Conservation (phyloP, 1,139 yeast species). For the Magnusiomyces paraingens region DNA sequence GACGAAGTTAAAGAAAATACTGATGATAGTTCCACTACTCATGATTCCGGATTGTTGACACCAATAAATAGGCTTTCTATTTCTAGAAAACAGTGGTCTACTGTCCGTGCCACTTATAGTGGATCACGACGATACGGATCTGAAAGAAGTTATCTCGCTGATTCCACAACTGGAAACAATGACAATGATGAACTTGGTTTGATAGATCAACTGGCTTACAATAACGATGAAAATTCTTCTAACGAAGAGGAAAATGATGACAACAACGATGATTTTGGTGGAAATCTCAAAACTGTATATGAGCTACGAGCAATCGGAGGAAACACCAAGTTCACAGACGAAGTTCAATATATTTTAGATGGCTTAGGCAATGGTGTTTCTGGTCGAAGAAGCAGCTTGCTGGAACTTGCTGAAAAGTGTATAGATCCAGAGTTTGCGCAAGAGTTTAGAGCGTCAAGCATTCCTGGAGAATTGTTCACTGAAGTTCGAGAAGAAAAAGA, state of each 20-base stretch:
- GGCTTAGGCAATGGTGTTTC: slow-evolving; percentile 26
- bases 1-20: neutral
- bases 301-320: slow-evolving; percentile 37
- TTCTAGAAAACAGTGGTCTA: neutral
- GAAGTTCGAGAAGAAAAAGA: slow-evolving; percentile 13
- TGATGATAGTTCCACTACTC: neutral
- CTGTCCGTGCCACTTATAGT: slow-evolving; percentile 10
- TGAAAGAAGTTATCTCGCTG: slow-evolving; percentile 11
- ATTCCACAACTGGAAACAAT: neutral
- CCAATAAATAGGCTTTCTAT: neutral
- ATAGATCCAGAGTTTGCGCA: slow-evolving; percentile 25
- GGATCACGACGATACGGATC: slow-evolving; percentile 11
- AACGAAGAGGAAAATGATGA: slow-evolving; percentile 4
- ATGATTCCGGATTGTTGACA: slow-evolving; percentile 2
- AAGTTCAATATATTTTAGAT: slow-evolving; percentile 35
- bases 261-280: slow-evolving; percentile 9
- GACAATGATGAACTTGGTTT: slow-evolving; percentile 7
- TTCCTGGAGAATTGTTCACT: slow-evolving; percentile 19
- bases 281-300: slow-evolving; percentile 23
- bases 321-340: slow-evolving; percentile 32
- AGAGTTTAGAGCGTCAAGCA: slow-evolving; percentile 19
- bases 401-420: slow-evolving; percentile 29
- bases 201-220: slow-evolving; percentile 11
- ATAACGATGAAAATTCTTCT: slow-evolving; percentile 12
- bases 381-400: slow-evolving; percentile 19